Evolutionary conservation across 1,284 basidiomycete species (phyloP).

Genomic region (Singerocomus inundabilis): DNA sequence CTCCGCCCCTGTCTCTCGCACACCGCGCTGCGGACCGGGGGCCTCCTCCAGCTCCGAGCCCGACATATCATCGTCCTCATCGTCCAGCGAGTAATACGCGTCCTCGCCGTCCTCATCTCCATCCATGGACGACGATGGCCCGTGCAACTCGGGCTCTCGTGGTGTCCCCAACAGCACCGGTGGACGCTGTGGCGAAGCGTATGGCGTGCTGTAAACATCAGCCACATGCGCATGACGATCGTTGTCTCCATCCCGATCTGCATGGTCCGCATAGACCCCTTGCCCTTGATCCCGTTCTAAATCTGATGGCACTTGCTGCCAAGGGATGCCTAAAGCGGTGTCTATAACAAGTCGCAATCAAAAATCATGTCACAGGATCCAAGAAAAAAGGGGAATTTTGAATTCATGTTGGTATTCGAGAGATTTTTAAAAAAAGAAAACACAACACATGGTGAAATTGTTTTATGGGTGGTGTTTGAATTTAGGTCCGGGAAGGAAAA

Average conservation of each 20-base stretch:
- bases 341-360: conserved; percentile 10
- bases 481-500: conserved; percentile 3
- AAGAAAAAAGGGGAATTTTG: conserved; percentile 5
- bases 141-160: conserved; percentile 10
- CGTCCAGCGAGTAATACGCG: conserved; percentile 56
- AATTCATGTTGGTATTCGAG: conserved; percentile 16
- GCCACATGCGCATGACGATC: conserved; percentile 8
- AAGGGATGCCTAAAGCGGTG: not conserved
- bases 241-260: conserved; percentile 1
- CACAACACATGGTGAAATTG: conserved; percentile 1
- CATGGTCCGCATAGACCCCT: not conserved
- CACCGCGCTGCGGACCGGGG: no score
- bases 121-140: conserved; percentile 18
- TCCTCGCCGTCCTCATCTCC: conserved; percentile 40
- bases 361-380: conserved; percentile 6
- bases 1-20: no score
- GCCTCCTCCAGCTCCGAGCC: conserved; percentile 28
- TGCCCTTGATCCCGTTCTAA: not conserved
- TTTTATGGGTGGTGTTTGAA: conserved; percentile 9
- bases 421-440: conserved; percentile 4
- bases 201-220: conserved; percentile 29
- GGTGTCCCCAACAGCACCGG: no score
- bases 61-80: conserved; percentile 35
- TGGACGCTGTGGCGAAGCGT: conserved; percentile 22
- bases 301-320: not conserved